Base-by-base conservation (phyloP, 1,139 yeast genomes). In the Zygosaccharomyces sapae region DNA sequence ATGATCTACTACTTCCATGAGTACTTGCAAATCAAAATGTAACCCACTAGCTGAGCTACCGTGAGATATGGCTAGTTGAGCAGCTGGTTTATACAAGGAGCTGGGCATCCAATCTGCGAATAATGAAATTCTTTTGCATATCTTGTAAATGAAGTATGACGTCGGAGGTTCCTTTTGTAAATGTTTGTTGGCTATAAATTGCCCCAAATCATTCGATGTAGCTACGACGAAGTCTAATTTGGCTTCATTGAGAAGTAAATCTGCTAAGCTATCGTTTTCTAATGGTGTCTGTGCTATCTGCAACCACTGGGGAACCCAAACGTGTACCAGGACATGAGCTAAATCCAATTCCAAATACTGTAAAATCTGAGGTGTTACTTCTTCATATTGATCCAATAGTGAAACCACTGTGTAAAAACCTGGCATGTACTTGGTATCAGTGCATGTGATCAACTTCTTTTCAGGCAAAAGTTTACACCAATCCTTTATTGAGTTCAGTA, bases 1-100 rank as follows among this genome's bases (percentile, higher is more conserved):
- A 48, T 71, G 75, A 50, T 71, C 74, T 31, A 70, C 55, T 1
- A 70, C 34, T 48, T 71, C 75, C 65, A 70, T 69, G 5, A 69
- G 30, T 2, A 62, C 50, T 44, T 58, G 55, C 35, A 61, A 44
- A 42, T 53, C 48, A 40, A 61, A 55, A 10, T 41, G 33, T 20
- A 43, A 40, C 12, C 41, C 50, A 13, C 43, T 33, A 10, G 46
- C 34, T 19, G 47, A 31, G 13, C 24, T 30, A 3, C 38, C 46
- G 12, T 36, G 35, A 4, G 30, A 24, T n/a, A 39, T 36, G 6
- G 51, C 19, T 13, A 41, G 16, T 18, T 40, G 36, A 19, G 43
- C 27, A 16, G 51, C 47, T 9, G 41, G 36, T 20, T 35, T 29
- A 43, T 38, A 43, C 30, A 48, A 47, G 5, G 33, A 16, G 4